Base-by-base conservation (phyloP, 768 basidiomycete species). In the Coprinopsis cinerea region DNA sequence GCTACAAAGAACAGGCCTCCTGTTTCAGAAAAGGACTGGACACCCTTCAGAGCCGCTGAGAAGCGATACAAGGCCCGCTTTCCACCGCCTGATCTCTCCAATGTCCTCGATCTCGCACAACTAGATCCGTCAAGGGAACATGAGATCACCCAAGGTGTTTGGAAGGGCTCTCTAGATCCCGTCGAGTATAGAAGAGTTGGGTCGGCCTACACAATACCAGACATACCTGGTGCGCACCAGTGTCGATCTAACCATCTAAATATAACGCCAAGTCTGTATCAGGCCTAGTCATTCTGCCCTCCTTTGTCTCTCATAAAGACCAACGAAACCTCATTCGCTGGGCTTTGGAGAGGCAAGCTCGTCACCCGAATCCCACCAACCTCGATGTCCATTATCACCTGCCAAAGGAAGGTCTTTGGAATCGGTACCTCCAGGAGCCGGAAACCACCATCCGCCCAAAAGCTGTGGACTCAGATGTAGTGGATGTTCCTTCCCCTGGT, bases 241-340 rank as follows among this genome's bases (percentile, higher is more conserved):
- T 51, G 30, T 49, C 40, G 36, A 30, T 41, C 22, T 52, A 23
- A 23, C 46, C 26, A 18, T 48, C 4, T n/a, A 40, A 39, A 30
- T 34, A 27, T 34, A 18, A 14, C 23, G 10, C 41, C 26, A 20
- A 25, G 20, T 46, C 25, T 42, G 11, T 46, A 4, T 26, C 61
- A 94, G 94, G 94, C 17, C 79, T 97, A 23, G 85, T 97, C 17
- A 64, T 96, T 18, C 66, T 99, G 4, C 93, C 95, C 10, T 72
- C 74, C 0, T 92, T 85, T 59, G 59, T 96, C 15, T 69, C 82
- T 1, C 67, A 67, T 0, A 59, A 67, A 15, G 72, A 81, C 30
- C 95, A 98, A 61, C 76, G 81, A 20, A 62, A 74, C 1, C 76
- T 97, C 3, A 74, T 89, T 22, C 67, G 66, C 48, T 88, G 89